Evolutionary conservation across 176 grass and related monocot species (phyloP).

Genomic region (Triticum turgidum): DNA sequence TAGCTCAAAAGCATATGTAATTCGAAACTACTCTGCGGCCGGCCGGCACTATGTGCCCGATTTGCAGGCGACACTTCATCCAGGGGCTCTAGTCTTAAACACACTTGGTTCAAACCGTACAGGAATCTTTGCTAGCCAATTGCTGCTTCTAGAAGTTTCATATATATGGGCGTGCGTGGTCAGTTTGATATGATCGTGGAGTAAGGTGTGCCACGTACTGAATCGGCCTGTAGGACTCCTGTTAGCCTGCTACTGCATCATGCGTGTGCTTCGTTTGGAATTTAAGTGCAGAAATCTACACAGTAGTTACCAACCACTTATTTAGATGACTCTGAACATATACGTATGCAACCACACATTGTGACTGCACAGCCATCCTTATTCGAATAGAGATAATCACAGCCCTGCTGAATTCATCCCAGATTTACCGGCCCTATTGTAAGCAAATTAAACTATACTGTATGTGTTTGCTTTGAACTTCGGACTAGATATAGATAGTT

Average conservation of each 20-base stretch:
- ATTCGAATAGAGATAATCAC: too few species aligned
- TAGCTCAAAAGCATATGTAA: not conserved
- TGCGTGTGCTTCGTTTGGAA: constrained; percentile 1
- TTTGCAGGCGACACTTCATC: too few species aligned
- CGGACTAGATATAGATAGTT: too few species aligned
- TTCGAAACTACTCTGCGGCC: too few species aligned
- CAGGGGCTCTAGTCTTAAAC: not conserved
- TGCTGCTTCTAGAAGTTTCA: constrained; percentile 31
- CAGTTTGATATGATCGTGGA: constrained; percentile 34
- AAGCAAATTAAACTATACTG: too few species aligned
- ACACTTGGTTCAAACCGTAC: not conserved
- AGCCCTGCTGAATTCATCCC: too few species aligned
- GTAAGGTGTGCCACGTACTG: constrained; percentile 26
- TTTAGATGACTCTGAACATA: not conserved
- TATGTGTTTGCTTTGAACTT: too few species aligned
- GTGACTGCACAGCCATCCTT: too few species aligned
- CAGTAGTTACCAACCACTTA: not conserved
- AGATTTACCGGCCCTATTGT: too few species aligned
- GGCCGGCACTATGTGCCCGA: too few species aligned
- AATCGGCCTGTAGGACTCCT: not conserved
- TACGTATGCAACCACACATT: not conserved
- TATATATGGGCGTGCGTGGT: constrained; percentile 7
- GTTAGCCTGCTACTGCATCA: not conserved
- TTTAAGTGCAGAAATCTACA: not conserved
- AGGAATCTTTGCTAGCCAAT: constrained; percentile 15